Evolutionary conservation across 306 rosid species (phyloP), one percentile per base, ranked within the genome.

Genomic region (Mimosa pudica): DNA sequence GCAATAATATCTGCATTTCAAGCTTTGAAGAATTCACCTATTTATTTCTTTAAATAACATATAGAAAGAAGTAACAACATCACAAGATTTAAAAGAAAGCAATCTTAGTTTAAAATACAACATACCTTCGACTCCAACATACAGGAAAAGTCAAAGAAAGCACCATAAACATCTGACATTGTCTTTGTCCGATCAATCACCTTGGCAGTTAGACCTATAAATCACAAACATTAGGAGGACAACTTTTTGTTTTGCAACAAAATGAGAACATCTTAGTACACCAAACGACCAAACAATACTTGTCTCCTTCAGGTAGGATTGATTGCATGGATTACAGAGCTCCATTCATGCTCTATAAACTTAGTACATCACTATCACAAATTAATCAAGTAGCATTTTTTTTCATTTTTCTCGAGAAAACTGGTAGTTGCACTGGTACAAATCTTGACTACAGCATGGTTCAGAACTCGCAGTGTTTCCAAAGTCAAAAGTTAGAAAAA

Each of bases 201-300:
- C 86, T 95, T 95, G 63, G 99, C 97, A 66, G 99, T 95, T 77
- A 95, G 93, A 87, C 99, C 99, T 95, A 63, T 7, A 82, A 79
- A 81, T 65, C 47, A 78, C 66, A 83, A 82, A 67, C 80, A 75
- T 63, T 67, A 77, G 79, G 46, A 74, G 17, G 71, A 68, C 64
- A 73, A 60, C 74, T 46, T 46, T 38, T 38, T 38, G 42, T 38
- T 38, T 38, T 38, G 42, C 5, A 38, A 38, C 5, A 38, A 2
- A 70, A 77, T 80, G 46, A 74, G 17, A 74, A 63, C 64, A 73
- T 64, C 74, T 46, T 46, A 76, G 78, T n/a, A 55, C 61, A 55
- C 10, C 30, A 0, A 55, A 55, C 30, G 7, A 55, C 16, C 24
- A 54, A 17, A 17, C 24, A 54, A n/a, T 38, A 3, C 9, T 17